Evolutionary conservation across 768 basidiomycete genomes (phyloP), one percentile per base, ranked within the genome.

Genomic region (Lactarius sanguifluus): DNA sequence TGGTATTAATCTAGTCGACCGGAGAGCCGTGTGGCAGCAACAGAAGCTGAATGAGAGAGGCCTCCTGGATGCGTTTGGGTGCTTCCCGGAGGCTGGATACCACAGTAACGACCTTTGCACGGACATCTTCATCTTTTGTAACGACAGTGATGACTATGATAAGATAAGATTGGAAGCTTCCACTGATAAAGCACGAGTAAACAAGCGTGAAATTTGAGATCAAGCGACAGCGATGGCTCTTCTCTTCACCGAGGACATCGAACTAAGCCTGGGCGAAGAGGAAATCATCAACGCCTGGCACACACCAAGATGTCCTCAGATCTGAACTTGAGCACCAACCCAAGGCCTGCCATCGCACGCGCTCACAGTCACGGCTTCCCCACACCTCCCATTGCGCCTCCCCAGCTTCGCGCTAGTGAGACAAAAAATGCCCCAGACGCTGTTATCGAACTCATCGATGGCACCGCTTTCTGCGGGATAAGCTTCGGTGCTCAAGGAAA

Each of bases 401-500:
- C 75, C 56, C 73, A 76, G 38, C 59, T 72, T 38, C 74, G 69
- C 56, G 66, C 45, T 47, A 57, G 25, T 61, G 65, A 64, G 50
- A 62, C 60, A 55, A 59, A 72, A 59, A 43, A 57, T 36, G 45
- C 71, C 34, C 71, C 75, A 63, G 89, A 92, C 61, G 88, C 86
- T 0, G 86, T 98, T 57, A 81, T 99, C 65, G 94, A 98, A 78
- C 83, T 99, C 67, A 84, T 84, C 57, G 96, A 98, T 78, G 96
- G 96, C 3, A 86, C 92, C 62, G 89, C 91, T 1, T 92, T 87
- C 73, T 82, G 90, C 64, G 97, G 97, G 41, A 88, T 91, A 75
- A 94, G 91, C 74, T 98, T 99, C 74, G 97, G 97, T 73, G 94
- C 94, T 5, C 85, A 93, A 72, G 86, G 84, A 56, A 96, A 94